Percentiles rank a stretch among this genome's conserved stretches.
Evolutionary conservation across 495 filamentous ascomycete species (phyloP).

Genomic region (Chaetomium tenue): DNA sequence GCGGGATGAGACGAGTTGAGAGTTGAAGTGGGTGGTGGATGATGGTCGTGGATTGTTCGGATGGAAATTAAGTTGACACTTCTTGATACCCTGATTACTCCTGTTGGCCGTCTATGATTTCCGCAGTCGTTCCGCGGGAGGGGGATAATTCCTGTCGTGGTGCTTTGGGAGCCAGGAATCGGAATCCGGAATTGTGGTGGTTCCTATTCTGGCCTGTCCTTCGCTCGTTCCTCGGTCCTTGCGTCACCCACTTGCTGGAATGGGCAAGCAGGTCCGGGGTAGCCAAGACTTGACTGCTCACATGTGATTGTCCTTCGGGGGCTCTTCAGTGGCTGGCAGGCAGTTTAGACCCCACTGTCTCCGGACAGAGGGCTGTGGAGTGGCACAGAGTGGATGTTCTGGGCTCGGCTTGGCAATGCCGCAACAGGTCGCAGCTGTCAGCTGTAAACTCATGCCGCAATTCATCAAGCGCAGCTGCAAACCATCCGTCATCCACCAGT

Average conservation of each 20-base stretch:
- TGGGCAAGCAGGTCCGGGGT: slow-evolving; percentile 19
- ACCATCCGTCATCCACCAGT: not conserved
- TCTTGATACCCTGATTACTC: not conserved
- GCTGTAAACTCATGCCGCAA: too few relatives aligned
- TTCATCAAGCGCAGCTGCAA: not conserved
- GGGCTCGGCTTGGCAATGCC: not conserved
- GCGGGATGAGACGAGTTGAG: not conserved
- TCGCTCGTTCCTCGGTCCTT: slow-evolving; percentile 29
- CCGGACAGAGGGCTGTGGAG: slow-evolving; percentile 15
- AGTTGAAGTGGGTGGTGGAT: not conserved
- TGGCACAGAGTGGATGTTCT: too few relatives aligned
- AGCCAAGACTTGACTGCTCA: not conserved
- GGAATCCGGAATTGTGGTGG: not conserved
- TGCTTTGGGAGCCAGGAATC: not conserved
- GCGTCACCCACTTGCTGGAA: slow-evolving; percentile 40
- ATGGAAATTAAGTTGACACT: not conserved
- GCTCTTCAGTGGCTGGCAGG: slow-evolving; percentile 11
- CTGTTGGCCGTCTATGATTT: not conserved
- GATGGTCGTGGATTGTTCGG: not conserved
- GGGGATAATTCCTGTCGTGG: not conserved
- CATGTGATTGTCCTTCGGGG: slow-evolving; percentile 34
- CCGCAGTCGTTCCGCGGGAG: not conserved
- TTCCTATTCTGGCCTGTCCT: not conserved
- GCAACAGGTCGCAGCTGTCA: too few relatives aligned
- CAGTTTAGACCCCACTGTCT: not conserved